Conservation (phyloP, 1,284 basidiomycete genomes). For the Mycosarcoma mackinlayi region DNA sequence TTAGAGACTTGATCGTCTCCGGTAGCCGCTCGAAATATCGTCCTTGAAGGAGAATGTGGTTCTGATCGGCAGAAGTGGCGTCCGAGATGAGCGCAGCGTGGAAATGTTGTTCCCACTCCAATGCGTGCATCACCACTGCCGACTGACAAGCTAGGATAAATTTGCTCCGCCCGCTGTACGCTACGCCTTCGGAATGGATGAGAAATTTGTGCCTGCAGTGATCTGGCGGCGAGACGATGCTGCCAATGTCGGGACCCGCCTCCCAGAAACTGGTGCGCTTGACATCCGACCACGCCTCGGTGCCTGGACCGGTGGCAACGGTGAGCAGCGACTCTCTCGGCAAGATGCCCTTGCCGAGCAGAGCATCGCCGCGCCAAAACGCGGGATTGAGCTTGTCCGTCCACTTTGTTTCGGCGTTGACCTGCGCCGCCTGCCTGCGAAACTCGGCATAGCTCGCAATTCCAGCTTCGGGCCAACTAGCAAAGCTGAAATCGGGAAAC, state of each 20-base stretch:
- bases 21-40: conserved; percentile 26
- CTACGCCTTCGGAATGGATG: conserved; percentile 54
- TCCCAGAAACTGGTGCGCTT: conserved; percentile 53
- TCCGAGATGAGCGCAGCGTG: conserved; percentile 45
- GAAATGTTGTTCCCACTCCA: conserved; percentile 58
- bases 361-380: conserved; percentile 40
- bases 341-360: conserved; percentile 23
- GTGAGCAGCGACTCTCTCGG: conserved; percentile 23
- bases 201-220: conserved; percentile 54
- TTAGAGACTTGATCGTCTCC: conserved; percentile 8
- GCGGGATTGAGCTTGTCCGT: conserved; percentile 28
- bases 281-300: conserved; percentile 43
- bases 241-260: conserved; percentile 18
- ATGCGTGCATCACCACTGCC: conserved; percentile 42
- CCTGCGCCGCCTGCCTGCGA: conserved; percentile 11
- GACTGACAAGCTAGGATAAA: conserved; percentile 47
- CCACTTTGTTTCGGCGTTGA: conserved; percentile 43
- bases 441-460: conserved; percentile 49
- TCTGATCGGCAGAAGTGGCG: conserved; percentile 17
- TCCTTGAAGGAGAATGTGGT: conserved; percentile 18
- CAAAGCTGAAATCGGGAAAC: conserved; percentile 54
- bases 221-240: conserved; percentile 33
- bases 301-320: conserved; percentile 23
- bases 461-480: conserved; percentile 54
- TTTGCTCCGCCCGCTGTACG: conserved; percentile 53